Conservation (phyloP, 148 eudicot genomes). For the Drosera capensis region DNA sequence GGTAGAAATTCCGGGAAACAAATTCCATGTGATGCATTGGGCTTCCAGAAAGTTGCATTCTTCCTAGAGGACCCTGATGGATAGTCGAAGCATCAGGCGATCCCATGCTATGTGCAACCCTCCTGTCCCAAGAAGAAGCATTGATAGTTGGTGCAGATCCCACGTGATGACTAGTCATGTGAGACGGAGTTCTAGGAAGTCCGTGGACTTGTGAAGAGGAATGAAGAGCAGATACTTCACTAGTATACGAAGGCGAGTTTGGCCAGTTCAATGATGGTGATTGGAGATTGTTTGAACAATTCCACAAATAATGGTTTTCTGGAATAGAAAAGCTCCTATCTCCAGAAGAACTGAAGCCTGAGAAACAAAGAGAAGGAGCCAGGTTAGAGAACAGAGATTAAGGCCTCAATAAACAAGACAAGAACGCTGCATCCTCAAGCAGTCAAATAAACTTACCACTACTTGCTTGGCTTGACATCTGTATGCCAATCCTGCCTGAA, state of each 20-base stretch:
- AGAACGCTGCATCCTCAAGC: too few relatives aligned
- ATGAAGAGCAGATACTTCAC: constrained; percentile 28
- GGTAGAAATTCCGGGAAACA: constrained; percentile 33
- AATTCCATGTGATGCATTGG: constrained; percentile 49
- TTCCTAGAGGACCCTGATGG: constrained; percentile 56
- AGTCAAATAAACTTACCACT: constrained; percentile 22
- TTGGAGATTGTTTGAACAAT: constrained; percentile 28
- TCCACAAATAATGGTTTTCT: constrained; percentile 53
- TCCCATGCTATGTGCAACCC: constrained; percentile 34
- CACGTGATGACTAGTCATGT: constrained; percentile 43
- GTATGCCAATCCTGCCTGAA: constrained; percentile 25
- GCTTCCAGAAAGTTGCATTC: constrained; percentile 41
- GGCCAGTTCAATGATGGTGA: constrained; percentile 44
- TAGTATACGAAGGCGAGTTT: constrained; percentile 39
- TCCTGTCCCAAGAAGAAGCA: constrained; percentile 63
- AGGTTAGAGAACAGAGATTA: neutral
- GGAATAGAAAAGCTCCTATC: constrained; percentile 35
- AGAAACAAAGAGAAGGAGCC: constrained; percentile 6
- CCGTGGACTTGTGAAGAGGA: constrained; percentile 33
- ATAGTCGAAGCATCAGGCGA: constrained; percentile 49
- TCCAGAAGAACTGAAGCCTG: constrained; percentile 46
- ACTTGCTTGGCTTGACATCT: constrained; percentile 33
- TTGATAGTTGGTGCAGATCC: constrained; percentile 71
- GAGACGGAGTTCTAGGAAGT: constrained; percentile 37
- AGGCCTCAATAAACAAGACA: too few relatives aligned